Evolutionary conservation across 495 filamentous ascomycete species (phyloP), one percentile per base, ranked within the genome.

Genomic region (Penicillium pulvis): DNA sequence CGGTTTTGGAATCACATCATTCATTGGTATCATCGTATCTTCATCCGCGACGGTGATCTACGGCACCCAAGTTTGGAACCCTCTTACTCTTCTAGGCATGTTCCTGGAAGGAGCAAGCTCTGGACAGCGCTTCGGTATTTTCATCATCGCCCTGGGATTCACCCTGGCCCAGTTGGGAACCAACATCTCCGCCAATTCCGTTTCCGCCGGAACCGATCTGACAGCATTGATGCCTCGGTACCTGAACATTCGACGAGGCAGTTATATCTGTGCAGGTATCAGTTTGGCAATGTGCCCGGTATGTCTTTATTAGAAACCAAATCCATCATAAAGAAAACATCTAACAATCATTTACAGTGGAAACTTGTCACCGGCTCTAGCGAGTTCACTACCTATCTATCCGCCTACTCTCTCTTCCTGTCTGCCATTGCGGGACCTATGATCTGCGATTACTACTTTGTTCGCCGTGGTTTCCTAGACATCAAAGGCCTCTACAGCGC

Each of bases 381-480:
- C 75, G 85, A 89, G 69, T 97, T 97, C 79, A 93, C 89, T n/a
- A 93, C 90, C 45, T 97, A 97, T 65, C 86, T 97, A 6, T 93
- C 90, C 12, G 89, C 93, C 24, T 97, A 97, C 77, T 92, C 90
- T n/a, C 90, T 97, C 58, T 97, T 97, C 76, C 85, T 97, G 24
- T 93, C 89, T 47, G 90, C 90, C 39, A 94, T 97, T 64, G 93
- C 91, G 14, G 93, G 92, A 17, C 91, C 95, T 55, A 94, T 97
- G 68, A 80, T 92, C 66, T 85, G 77, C 70, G 93, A 97, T 74
- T 97, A 97, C 79, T 97, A 96, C 74, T 61, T 91, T 57, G 90
- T 96, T 19, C 90, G 92, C 57, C 83, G 81, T 31, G 93, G 93
- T 41, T 96, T 93, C 70, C 81, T 93, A 16, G 81, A 92, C 60